These are phyloP conservation scores for Sambucus nigra DNA, from an alignment of 129 eudicot species.

Conservation along the genomic window DNA sequence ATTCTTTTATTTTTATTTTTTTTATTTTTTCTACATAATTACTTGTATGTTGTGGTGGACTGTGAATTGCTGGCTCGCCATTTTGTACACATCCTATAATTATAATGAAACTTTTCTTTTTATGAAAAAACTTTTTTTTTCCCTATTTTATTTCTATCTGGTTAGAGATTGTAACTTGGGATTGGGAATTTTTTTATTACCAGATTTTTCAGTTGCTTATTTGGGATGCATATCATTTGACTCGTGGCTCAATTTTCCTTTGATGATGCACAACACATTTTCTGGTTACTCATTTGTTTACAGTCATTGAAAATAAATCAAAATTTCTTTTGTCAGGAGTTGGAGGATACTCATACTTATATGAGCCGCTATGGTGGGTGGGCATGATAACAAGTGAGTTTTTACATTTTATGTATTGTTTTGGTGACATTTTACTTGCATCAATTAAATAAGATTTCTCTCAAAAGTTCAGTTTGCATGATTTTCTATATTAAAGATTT, in stretches of 20 bases:
- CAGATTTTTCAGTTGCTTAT: too few species aligned
- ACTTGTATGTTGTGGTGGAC: too few species aligned
- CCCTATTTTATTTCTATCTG: too few species aligned
- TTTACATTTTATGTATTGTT: background rate
- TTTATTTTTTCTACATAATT: too few species aligned
- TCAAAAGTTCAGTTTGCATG: background rate
- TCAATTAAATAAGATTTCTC: background rate
- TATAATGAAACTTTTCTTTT: too few species aligned
- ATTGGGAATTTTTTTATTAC: too few species aligned
- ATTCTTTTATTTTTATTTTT: too few species aligned
- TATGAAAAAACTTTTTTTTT: too few species aligned
- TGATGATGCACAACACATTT: background rate
- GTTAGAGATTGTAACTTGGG: too few species aligned
- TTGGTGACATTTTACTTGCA: background rate
- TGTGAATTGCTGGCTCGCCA: too few species aligned
- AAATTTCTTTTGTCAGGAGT: slow-evolving; percentile 34
- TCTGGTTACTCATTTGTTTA: background rate
- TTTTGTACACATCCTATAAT: too few species aligned
- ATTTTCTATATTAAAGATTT: background rate
- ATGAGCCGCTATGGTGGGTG: slow-evolving; percentile 98
- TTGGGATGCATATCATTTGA: background rate
- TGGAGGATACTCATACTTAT: slow-evolving; percentile 92
- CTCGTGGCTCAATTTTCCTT: background rate
- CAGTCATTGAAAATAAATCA: background rate
- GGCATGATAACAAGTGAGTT: slow-evolving; percentile 97